Evolutionary conservation across 345 rosid genomes (phyloP), one percentile per base, ranked within the genome.

Genomic region (Brassica nigra): DNA sequence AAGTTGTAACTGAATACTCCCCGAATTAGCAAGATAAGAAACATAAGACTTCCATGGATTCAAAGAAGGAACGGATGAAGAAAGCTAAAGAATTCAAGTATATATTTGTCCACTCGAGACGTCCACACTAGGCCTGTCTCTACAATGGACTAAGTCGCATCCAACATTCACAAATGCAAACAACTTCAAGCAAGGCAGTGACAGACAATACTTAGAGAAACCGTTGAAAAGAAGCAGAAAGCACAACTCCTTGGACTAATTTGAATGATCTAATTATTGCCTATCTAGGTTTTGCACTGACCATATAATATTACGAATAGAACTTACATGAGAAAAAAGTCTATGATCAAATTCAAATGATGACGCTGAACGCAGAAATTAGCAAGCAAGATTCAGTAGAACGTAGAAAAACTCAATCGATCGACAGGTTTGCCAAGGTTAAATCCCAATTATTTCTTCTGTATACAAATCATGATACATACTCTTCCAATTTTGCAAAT

Each of bases 401-500:
- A 37, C 5, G 2, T 49, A 49, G n/a, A 58, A 6, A 59, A 29
- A 9, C 28, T 30, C 61, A 69, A 52, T 52, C 47, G 39, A 49
- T 47, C 61, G 3, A 39, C 4, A 42, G 6, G 14, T 67, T 42
- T 67, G 6, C 28, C 55, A 67, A n/a, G n/a, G n/a, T n/a, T n/a
- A 69, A 49, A 8, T 15, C 63, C 54, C 64, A 52, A 65, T 65
- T 65, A 15, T 7, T 34, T 31, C 47, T 47, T 61, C 70, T 39
- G 76, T 72, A 42, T 61, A 36, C 52, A 34, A 31, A 34, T 34
- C 49, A 65, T n/a, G 30, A 65, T 9, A 29, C 70, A 62, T 3
- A 62, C 4, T 42, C 42, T 10, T 10, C 20, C 39, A 23, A 65
- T 31, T 20, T 14, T 74, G 27, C 52, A 49, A 64, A 64, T 30